Conservation (phyloP, 129 eudicot genomes). For the Gnaphalium uliginosum region DNA sequence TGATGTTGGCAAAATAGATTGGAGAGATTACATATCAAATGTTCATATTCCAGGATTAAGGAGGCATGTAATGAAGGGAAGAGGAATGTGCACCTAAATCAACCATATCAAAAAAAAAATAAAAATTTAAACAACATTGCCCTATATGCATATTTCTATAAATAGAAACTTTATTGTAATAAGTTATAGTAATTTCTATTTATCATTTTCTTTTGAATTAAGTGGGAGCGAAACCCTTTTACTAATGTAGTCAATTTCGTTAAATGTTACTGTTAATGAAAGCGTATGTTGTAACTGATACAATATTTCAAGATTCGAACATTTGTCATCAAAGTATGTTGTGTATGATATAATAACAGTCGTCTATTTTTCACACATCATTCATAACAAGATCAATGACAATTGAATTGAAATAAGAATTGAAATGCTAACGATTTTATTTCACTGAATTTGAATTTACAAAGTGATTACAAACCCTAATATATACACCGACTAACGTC, state of each 20-base stretch:
- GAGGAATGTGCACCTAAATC: slow-evolving; percentile 52
- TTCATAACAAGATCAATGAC: no score
- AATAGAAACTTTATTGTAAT: slow-evolving; percentile 34
- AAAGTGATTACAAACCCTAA: no score
- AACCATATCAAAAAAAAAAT: slow-evolving; percentile 2
- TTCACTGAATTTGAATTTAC: no score
- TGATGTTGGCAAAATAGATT: slow-evolving; percentile 85
- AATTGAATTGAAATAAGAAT: no score
- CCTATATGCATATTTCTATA: slow-evolving; percentile 32
- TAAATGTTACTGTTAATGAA: slow-evolving; percentile 3
- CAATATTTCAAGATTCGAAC: neutral
- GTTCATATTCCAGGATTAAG: slow-evolving; percentile 94
- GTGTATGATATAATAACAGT: neutral
- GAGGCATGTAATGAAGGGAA: slow-evolving; percentile 97
- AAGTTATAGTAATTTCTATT: slow-evolving; percentile 24
- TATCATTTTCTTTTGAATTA: slow-evolving; percentile 20
- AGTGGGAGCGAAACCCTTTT: slow-evolving; percentile 21
- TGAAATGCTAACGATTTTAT: no score
- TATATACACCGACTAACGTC: no score
- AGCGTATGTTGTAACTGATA: neutral
- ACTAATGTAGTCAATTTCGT: slow-evolving; percentile 14
- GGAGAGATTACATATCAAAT: slow-evolving; percentile 91
- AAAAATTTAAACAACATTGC: slow-evolving; percentile 14
- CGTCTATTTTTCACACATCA: neutral
- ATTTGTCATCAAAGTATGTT: neutral